Evolutionary conservation across 495 filamentous ascomycete genomes (phyloP), one percentile per base, ranked within the genome.

Genomic region (Neurospora discreta): DNA sequence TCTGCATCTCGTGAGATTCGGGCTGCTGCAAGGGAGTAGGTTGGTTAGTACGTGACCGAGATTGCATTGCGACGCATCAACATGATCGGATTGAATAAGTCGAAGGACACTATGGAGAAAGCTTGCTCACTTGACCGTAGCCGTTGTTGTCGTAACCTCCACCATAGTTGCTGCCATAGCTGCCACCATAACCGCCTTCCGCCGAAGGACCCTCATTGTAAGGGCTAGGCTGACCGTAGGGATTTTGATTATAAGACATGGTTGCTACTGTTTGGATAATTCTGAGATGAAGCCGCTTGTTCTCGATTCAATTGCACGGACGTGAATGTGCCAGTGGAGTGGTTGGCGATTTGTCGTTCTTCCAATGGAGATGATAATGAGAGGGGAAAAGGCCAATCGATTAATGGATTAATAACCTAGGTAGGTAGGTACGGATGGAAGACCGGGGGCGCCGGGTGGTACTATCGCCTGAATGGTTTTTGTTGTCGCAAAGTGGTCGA

Each of bases 171-270:
- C 70, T 13, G 20, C n/a, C 23, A 71, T 44, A 26, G 23, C 69
- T 52, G 68, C 71, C 71, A 23, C 81, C 84, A 70, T 88, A 87
- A 26, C 87, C 87, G 70, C 80, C 78, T 74, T 85, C 82, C 41
- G 80, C 80, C 40, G 73, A 38, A 3, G 85, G 81, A 38, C 77
- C 82, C 75, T 84, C 80, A 43, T 80, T 79, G 76, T 86, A 86
- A 40, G 80, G 82, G 72, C 78, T 81, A 71, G 71, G 73, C 71
- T 77, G 74, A 18, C 52, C 52, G 74, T 81, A 79, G 68, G 78
- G 78, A 36, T 75, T 74, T 65, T 65, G 52, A 73, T 84, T 80
- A 77, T 80, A 82, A 68, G 83, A 84, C 84, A 86, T 86, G 72
- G 68, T 77, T 75, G 76, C 73, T 73, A 68, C 67, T 70, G 43